A percentile compares a stretch with the other conserved stretches of the same genome.
Conservation (phyloP, 306 rosid genomes). For the Ochetophila trinervis region DNA sequence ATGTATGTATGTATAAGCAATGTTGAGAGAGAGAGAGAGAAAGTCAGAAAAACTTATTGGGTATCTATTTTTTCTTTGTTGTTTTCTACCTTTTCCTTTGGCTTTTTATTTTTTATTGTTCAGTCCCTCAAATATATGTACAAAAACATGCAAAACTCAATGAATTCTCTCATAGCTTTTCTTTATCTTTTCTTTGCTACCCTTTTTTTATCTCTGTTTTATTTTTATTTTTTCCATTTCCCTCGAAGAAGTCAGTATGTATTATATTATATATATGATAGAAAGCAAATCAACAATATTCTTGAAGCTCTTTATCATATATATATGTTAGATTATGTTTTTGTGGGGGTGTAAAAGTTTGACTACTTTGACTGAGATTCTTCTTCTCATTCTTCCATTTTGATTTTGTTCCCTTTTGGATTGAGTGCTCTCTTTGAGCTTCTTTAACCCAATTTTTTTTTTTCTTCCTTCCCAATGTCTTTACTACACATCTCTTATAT, state of each 20-base stretch:
- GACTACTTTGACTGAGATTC: constrained; percentile 69
- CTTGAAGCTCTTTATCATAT: constrained; percentile 34
- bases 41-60: constrained; percentile 10
- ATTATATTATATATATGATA: constrained; percentile 24
- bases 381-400: constrained; percentile 65
- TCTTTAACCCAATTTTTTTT: background rate
- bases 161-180: too few relatives aligned
- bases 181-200: too few relatives aligned
- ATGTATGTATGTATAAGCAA: constrained; percentile 7
- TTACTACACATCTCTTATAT: background rate
- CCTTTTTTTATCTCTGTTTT: too few relatives aligned
- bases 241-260: background rate
- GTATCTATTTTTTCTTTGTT: too few relatives aligned
- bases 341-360: constrained; percentile 45
- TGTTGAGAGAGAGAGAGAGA: constrained; percentile 4
- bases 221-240: too few relatives aligned
- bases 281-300: constrained; percentile 26
- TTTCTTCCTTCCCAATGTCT: constrained; percentile 15
- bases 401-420: constrained; percentile 60
- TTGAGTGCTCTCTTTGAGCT: constrained; percentile 29
- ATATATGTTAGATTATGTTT: constrained; percentile 56
- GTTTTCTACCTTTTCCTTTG: constrained; percentile 3
- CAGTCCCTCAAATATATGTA: constrained; percentile 2
- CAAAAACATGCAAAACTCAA: too few relatives aligned
- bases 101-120: background rate